Percentiles rank a stretch among this genome's conserved stretches.
phyloP scores from a whole-genome alignment of 1,284 basidiomycete species.

The Ustilago esculenta region DNA sequence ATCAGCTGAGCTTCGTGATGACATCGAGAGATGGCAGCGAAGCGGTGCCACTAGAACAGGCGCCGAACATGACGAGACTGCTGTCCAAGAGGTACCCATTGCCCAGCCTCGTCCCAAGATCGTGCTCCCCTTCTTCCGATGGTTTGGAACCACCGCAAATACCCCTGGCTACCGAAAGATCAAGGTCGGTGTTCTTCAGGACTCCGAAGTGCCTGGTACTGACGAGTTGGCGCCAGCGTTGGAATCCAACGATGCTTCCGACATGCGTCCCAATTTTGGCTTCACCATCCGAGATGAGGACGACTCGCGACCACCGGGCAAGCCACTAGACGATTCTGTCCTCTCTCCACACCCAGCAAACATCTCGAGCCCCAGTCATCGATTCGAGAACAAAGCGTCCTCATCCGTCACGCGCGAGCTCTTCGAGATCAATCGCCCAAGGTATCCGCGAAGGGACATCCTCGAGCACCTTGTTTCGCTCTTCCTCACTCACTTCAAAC shows the following conservation, averaged over 20 bases:
- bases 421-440: slow-evolving; percentile 55
- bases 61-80: slow-evolving; percentile 16
- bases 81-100: slow-evolving; percentile 7
- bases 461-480: slow-evolving; percentile 48
- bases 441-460: slow-evolving; percentile 52
- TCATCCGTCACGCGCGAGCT: slow-evolving; percentile 54
- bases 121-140: slow-evolving; percentile 60
- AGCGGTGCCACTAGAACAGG: slow-evolving; percentile 19
- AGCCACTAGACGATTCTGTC: slow-evolving; percentile 23
- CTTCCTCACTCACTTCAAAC: slow-evolving; percentile 52
- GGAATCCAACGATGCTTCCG: slow-evolving; percentile 11
- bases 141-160: slow-evolving; percentile 62
- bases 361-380: slow-evolving; percentile 16
- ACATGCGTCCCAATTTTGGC: slow-evolving; percentile 13
- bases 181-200: slow-evolving; percentile 57
- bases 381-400: slow-evolving; percentile 34
- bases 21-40: slow-evolving; percentile 48
- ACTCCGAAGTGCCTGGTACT: slow-evolving; percentile 41
- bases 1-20: slow-evolving; percentile 45
- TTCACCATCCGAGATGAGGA: slow-evolving; percentile 45
- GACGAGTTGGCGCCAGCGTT: slow-evolving; percentile 37
- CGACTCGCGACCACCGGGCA: slow-evolving; percentile 22
- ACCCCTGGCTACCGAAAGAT: slow-evolving; percentile 60
- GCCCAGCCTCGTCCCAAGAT: slow-evolving; percentile 46
- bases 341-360: slow-evolving; percentile 29